These are phyloP conservation scores for Pochonia chlamydosporia DNA, from an alignment of 2,329 filamentous ascomycete species.

Conservation along the genomic window DNA sequence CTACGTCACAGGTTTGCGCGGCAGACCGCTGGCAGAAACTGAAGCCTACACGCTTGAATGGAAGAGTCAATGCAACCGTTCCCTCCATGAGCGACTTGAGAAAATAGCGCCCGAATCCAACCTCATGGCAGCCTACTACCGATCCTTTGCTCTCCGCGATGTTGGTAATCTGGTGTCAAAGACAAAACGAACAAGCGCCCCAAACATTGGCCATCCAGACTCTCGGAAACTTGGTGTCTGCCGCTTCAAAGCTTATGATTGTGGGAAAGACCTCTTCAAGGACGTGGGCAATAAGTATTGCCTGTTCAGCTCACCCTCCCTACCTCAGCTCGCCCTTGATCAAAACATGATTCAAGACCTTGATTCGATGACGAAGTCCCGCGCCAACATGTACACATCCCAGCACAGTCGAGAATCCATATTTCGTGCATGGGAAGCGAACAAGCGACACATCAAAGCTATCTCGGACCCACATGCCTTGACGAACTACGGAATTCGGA, in stretches of 20 bases:
- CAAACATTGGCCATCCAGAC: background rate
- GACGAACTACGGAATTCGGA: background rate
- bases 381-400: background rate
- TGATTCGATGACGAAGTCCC: background rate
- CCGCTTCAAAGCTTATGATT: background rate
- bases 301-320: background rate
- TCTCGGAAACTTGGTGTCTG: background rate
- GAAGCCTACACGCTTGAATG: background rate
- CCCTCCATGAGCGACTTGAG: background rate
- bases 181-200: background rate
- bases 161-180: background rate
- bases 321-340: background rate
- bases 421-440: conserved; percentile 1
- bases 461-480: conserved; percentile 1
- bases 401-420: background rate
- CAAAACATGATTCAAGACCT: background rate
- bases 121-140: background rate
- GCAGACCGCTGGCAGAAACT: background rate
- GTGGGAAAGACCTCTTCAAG: background rate
- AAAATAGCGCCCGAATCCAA: background rate
- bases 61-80: background rate
- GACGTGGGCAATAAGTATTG: background rate
- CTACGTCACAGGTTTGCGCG: background rate
- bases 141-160: background rate
- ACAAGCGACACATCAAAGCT: conserved; percentile 4